Conservation (phyloP, 2,329 filamentous ascomycete genomes). For the Alternaria ventricosa region DNA sequence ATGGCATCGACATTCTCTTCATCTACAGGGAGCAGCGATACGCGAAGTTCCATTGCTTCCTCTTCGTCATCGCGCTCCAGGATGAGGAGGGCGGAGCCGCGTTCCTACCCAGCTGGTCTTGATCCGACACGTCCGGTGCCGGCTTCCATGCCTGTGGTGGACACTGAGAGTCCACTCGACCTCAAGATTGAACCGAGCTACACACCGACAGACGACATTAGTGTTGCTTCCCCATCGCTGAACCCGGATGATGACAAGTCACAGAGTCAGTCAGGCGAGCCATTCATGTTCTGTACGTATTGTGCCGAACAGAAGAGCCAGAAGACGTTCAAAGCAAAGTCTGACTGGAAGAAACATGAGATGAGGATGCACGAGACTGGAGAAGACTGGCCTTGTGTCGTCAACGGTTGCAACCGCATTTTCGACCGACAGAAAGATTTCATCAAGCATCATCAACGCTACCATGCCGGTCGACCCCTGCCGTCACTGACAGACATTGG, state of each 20-base stretch:
- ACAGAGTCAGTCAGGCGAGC: constrained; percentile 36
- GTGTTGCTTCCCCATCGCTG: constrained; percentile 33
- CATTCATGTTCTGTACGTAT: constrained; percentile 49
- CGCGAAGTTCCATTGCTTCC: constrained; percentile 38
- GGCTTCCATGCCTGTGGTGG: constrained; percentile 38
- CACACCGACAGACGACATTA: constrained; percentile 43
- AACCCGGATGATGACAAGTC: constrained; percentile 30
- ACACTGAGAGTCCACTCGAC: constrained; percentile 41
- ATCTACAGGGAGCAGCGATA: constrained; percentile 37
- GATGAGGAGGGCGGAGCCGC: constrained; percentile 39
- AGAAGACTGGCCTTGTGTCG: constrained; percentile 47
- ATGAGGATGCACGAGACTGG: constrained; percentile 50
- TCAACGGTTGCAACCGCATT: constrained; percentile 43
- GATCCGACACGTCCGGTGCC: constrained; percentile 44
- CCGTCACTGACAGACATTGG: constrained; percentile 46
- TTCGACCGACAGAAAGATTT: constrained; percentile 49
- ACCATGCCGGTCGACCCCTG: constrained; percentile 44
- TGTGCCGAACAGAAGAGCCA: constrained; percentile 44
- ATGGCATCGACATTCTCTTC: constrained; percentile 42
- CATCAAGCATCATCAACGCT: constrained; percentile 46
- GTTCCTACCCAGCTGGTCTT: constrained; percentile 43
- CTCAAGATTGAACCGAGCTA: constrained; percentile 36
- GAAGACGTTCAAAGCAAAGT: constrained; percentile 49
- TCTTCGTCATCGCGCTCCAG: constrained; percentile 41
- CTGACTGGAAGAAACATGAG: constrained; percentile 50